A percentile compares a stretch with the other conserved stretches of the same genome.
phyloP scores from a whole-genome alignment of 2,329 filamentous ascomycete genomes.

The Penicillium hordei region DNA sequence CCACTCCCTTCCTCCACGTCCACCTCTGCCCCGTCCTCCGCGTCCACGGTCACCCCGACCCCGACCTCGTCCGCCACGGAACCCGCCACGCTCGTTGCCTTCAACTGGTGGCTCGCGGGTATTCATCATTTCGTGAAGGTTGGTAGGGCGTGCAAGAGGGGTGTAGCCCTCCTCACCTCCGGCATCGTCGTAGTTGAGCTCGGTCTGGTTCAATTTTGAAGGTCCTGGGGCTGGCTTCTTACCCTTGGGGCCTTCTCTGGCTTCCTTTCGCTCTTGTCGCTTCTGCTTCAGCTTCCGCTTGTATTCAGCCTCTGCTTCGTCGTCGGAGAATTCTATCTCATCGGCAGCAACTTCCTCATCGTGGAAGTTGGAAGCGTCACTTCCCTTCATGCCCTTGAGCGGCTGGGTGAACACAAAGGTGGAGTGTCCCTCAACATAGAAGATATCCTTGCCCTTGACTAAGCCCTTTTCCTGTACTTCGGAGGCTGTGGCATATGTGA shows the following conservation, averaged over 20 bases:
- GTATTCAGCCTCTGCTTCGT: conserved; percentile 86
- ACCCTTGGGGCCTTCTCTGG: conserved; percentile 43
- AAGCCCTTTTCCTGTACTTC: conserved; percentile 69
- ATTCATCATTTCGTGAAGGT: conserved; percentile 56
- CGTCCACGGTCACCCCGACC: conserved; percentile 45
- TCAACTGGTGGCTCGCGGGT: conserved; percentile 39
- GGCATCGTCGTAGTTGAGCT: conserved; percentile 67
- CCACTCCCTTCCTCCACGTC: conserved; percentile 32
- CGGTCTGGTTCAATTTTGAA: conserved; percentile 42
- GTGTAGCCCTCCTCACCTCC: conserved; percentile 60
- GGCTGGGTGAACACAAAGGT: conserved; percentile 84
- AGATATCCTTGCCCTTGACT: conserved; percentile 68
- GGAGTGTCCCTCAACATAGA: conserved; percentile 76
- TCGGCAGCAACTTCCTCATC: conserved; percentile 86
- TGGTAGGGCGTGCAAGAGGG: conserved; percentile 66
- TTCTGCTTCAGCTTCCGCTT: conserved; percentile 69
- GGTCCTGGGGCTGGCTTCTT: conserved; percentile 39
- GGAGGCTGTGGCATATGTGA: conserved; percentile 68
- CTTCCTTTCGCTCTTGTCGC: conserved; percentile 56
- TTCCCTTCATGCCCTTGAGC: conserved; percentile 76
- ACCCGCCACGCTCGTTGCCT: conserved; percentile 36
- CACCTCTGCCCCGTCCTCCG: conserved; percentile 38
- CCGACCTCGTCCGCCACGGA: conserved; percentile 51
- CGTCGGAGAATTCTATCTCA: conserved; percentile 93
- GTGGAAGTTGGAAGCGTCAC: conserved; percentile 90